Evolutionary conservation across 2,329 filamentous ascomycete genomes (phyloP).

Genomic region (Parafenestella ontariensis): DNA sequence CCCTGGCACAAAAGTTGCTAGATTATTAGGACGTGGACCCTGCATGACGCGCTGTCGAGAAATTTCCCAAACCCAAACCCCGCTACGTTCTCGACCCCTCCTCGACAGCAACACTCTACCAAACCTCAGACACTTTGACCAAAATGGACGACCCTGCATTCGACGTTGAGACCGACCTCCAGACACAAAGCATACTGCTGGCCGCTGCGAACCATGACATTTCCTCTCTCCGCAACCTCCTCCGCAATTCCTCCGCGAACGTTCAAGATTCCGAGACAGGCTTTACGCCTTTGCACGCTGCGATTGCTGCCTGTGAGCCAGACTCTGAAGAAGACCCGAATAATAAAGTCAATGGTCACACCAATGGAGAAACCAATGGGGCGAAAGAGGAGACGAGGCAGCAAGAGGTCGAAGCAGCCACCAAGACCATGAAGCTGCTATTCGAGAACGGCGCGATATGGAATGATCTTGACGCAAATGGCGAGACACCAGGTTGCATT

Average conservation of each 20-base stretch:
- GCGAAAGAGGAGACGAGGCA: slow-evolving; percentile 41
- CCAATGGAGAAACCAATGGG: slow-evolving; percentile 28
- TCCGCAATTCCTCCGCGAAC: slow-evolving; percentile 70
- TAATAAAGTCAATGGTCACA: slow-evolving; percentile 36
- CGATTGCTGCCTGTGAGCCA: slow-evolving; percentile 70
- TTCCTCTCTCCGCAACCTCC: slow-evolving; percentile 70
- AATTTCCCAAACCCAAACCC: slow-evolving; percentile 17
- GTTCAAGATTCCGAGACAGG: slow-evolving; percentile 85
- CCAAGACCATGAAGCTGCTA: slow-evolving; percentile 74
- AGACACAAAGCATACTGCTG: slow-evolving; percentile 67
- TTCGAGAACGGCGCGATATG: slow-evolving; percentile 92
- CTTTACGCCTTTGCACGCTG: slow-evolving; percentile 87
- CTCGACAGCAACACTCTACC: neutral
- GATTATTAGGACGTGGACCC: slow-evolving; percentile 1
- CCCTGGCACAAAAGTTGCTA: neutral
- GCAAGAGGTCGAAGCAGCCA: slow-evolving; percentile 60
- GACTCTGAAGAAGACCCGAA: slow-evolving; percentile 38
- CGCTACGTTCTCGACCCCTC: slow-evolving; percentile 2
- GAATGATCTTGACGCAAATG: slow-evolving; percentile 88
- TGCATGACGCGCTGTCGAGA: slow-evolving; percentile 18
- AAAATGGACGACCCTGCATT: slow-evolving; percentile 46
- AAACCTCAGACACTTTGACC: neutral
- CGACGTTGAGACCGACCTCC: slow-evolving; percentile 52
- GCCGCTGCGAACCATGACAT: slow-evolving; percentile 73
- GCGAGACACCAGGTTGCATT: slow-evolving; percentile 91